These are phyloP conservation scores for Stagonosporopsis tanaceti DNA, from an alignment of 2,329 filamentous ascomycete species.

Conservation along the genomic window DNA sequence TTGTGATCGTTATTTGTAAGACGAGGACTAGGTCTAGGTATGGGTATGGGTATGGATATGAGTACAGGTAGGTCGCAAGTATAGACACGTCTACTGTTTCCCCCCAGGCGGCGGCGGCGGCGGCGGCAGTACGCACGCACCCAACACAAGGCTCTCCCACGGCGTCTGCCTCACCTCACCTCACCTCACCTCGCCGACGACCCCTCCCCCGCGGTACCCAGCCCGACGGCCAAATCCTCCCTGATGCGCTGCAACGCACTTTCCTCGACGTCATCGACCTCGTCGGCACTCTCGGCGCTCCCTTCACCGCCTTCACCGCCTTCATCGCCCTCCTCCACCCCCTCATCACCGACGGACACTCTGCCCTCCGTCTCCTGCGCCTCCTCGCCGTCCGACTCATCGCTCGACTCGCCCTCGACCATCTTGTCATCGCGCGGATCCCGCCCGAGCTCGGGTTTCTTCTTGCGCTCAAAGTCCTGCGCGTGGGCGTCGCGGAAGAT, in stretches of 20 bases:
- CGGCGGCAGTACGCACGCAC: no score
- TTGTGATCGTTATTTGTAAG: no score
- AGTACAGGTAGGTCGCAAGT: no score
- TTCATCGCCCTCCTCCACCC: constrained; percentile 10
- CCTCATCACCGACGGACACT: constrained; percentile 31
- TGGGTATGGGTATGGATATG: no score
- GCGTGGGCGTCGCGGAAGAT: constrained; percentile 86
- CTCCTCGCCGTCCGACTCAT: constrained; percentile 35
- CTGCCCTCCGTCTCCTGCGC: constrained; percentile 34
- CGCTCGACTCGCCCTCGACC: constrained; percentile 39
- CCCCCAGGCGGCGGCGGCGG: no score
- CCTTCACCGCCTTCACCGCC: background rate
- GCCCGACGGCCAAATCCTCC: constrained; percentile 15
- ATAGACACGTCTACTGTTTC: no score
- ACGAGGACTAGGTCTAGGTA: no score
- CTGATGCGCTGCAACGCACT: constrained; percentile 12
- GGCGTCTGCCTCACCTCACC: background rate
- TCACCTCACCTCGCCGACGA: background rate
- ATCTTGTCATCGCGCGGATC: constrained; percentile 42
- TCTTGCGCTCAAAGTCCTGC: constrained; percentile 89
- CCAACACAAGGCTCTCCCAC: no score
- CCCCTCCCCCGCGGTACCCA: constrained; percentile 3
- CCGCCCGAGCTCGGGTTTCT: constrained; percentile 58
- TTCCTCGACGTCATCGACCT: constrained; percentile 13
- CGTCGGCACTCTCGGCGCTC: constrained; percentile 4